phyloP scores from a whole-genome alignment of 495 filamentous ascomycete genomes.

The Parathielavia hyrcaniae region DNA sequence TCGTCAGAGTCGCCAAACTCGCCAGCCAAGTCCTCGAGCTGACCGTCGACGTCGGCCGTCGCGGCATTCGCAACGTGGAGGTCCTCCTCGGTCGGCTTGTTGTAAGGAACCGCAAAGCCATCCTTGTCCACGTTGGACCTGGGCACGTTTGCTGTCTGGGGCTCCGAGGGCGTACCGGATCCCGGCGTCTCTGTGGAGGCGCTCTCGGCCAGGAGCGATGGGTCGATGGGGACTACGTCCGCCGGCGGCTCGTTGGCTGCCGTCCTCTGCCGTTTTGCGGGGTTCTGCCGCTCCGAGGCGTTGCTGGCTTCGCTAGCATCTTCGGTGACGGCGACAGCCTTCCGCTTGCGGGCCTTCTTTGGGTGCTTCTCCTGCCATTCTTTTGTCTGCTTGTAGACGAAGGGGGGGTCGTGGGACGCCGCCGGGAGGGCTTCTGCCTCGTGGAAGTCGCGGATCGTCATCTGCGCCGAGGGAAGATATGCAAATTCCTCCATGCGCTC shows the following conservation, averaged over 20 bases:
- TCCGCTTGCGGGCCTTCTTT: constrained; percentile 41
- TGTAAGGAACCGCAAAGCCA: constrained; percentile 29
- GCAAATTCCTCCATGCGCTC: constrained; percentile 87
- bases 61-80: constrained; percentile 1
- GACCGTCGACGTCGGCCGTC: background rate
- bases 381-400: constrained; percentile 59
- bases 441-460: constrained; percentile 84
- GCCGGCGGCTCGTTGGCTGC: constrained; percentile 22
- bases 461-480: constrained; percentile 64
- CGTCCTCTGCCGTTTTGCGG: constrained; percentile 19
- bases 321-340: constrained; percentile 22
- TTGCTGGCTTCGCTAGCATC: constrained; percentile 30
- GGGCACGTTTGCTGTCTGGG: background rate
- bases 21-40: constrained; percentile 29
- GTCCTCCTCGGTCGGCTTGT: constrained; percentile 12
- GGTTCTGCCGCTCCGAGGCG: constrained; percentile 15
- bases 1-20: constrained; percentile 36
- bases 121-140: constrained; percentile 25
- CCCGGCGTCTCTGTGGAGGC: background rate
- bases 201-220: background rate
- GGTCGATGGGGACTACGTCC: background rate
- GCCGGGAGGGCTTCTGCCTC: constrained; percentile 48
- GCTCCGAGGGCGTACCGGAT: background rate
- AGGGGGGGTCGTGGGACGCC: constrained; percentile 66
- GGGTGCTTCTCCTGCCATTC: constrained; percentile 47